Conservation (phyloP, 257 asterid species). For the Cordia subcordata region DNA sequence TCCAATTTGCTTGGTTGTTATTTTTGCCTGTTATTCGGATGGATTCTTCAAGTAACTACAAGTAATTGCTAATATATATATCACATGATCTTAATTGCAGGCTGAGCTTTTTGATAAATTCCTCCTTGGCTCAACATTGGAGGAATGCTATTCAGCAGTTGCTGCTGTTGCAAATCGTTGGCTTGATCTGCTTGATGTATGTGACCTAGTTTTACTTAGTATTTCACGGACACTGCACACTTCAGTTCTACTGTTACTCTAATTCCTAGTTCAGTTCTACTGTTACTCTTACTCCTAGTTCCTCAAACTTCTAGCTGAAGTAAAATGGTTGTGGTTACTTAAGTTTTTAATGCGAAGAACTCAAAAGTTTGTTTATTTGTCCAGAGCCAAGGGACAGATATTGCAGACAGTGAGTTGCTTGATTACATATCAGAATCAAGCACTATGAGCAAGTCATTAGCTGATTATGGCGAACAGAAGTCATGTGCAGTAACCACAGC, state of each 20-base stretch:
- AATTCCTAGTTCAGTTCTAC: no score
- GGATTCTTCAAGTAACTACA: background rate
- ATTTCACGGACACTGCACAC: no score
- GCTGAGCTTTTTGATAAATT: conserved; percentile 96
- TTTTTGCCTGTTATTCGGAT: conserved; percentile 9
- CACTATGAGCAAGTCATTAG: conserved; percentile 98
- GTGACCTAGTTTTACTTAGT: conserved; percentile 16
- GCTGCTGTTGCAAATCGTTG: conserved; percentile 96
- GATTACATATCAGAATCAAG: conserved; percentile 96
- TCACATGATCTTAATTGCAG: conserved; percentile 35
- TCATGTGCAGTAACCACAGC: conserved; percentile 99
- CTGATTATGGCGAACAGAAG: conserved; percentile 92
- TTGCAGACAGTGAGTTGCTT: conserved; percentile 90
- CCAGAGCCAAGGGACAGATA: conserved; percentile 91
- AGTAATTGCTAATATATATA: background rate
- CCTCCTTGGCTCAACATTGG: conserved; percentile 84
- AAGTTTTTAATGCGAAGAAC: conserved; percentile 1
- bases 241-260: no score
- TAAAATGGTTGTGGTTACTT: background rate
- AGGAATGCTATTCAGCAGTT: conserved; percentile 89
- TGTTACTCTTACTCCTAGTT: no score
- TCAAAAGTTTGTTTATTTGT: conserved; percentile 19
- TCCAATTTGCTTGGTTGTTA: no score
- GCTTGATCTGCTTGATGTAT: conserved; percentile 98
- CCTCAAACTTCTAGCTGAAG: background rate